A percentile compares a stretch with the other conserved stretches of the same genome.
Evolutionary conservation across 371 early-diverging fungal genomes (phyloP).

Genomic region (Conidiobolus coronatus): DNA sequence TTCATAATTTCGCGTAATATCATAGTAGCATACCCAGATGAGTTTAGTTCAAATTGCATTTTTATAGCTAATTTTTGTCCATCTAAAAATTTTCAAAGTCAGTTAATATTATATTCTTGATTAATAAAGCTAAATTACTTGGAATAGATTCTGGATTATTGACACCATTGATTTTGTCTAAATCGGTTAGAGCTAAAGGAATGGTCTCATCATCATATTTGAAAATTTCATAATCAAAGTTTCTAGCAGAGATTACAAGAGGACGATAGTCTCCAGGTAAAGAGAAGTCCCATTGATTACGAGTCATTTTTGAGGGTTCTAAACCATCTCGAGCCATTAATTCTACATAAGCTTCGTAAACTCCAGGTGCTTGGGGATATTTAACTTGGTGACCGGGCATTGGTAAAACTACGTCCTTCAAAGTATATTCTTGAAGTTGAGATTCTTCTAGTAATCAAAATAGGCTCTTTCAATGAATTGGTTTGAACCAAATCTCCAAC

Average conservation of each 20-base stretch:
- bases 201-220: no score
- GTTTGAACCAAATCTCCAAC: conserved; percentile 66
- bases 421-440: conserved; percentile 36
- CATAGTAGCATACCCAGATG: no score
- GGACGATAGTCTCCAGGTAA: conserved; percentile 62
- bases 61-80: no score
- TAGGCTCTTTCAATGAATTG: not conserved
- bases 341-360: conserved; percentile 32
- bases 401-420: conserved; percentile 79
- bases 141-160: no score
- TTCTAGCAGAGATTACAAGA: conserved; percentile 22
- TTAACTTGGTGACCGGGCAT: conserved; percentile 52
- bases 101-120: no score
- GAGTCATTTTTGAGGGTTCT: conserved; percentile 20
- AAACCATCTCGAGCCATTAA: conserved; percentile 47
- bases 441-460: conserved; percentile 12
- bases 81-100: no score
- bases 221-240: conserved; percentile 9
- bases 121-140: no score
- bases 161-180: no score
- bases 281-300: conserved; percentile 23
- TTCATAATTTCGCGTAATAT: no score
- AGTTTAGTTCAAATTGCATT: no score
- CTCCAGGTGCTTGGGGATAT: conserved; percentile 66
- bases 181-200: no score